A percentile compares a stretch with the other conserved stretches of the same genome.
These are phyloP conservation scores for Pharus latifolius DNA, from an alignment of 176 grass and related monocot species.

Conservation along the genomic window DNA sequence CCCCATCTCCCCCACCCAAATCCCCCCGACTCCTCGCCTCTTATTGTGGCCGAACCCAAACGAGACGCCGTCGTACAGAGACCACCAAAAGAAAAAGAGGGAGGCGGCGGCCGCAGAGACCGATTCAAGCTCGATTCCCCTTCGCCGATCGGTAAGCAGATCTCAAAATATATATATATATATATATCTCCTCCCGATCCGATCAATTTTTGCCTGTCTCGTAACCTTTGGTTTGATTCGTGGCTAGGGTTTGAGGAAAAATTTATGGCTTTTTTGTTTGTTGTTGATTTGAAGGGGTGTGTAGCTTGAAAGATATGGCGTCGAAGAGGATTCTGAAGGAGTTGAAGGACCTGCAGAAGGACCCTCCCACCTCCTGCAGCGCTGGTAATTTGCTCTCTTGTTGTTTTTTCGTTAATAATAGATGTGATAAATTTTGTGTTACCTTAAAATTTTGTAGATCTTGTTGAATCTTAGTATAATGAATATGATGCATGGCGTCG, in stretches of 20 bases:
- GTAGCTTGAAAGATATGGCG: too few species aligned
- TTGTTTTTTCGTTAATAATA: not conserved
- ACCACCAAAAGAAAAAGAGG: not conserved
- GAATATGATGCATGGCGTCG: not conserved
- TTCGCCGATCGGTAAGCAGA: constrained; percentile 14
- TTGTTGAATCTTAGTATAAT: not conserved
- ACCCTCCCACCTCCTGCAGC: constrained; percentile 82
- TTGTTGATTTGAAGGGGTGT: too few species aligned
- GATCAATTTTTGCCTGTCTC: not conserved
- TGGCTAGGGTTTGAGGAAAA: too few species aligned
- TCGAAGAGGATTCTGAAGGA: constrained; percentile 91
- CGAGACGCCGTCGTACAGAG: constrained; percentile 21
- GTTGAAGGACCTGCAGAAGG: constrained; percentile 84
- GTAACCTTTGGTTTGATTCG: not conserved
- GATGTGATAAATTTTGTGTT: too few species aligned
- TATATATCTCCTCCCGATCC: not conserved
- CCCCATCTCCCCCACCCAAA: not conserved
- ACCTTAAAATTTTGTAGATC: too few species aligned
- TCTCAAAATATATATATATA: too few species aligned
- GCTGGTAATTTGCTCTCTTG: constrained; percentile 42
- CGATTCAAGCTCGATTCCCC: not conserved
- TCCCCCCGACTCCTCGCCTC: constrained; percentile 27
- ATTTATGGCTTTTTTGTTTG: too few species aligned
- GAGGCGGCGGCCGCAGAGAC: constrained; percentile 5
- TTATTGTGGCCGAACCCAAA: constrained; percentile 5